phyloP scores from a whole-genome alignment of 306 rosid species.

The Quillaja saponaria region DNA sequence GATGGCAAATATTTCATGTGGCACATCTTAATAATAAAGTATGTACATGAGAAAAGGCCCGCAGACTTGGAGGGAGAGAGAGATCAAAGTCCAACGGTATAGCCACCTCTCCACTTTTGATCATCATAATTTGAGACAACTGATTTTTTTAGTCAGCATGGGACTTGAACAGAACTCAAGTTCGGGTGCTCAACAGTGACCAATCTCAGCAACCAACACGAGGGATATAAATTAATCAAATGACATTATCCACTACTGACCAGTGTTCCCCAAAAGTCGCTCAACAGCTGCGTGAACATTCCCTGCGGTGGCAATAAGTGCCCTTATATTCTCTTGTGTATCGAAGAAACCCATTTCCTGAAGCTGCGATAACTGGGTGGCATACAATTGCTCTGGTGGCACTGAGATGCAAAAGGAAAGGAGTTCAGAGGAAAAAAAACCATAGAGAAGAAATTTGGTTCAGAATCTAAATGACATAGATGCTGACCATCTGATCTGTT shows the following conservation, averaged over 20 bases:
- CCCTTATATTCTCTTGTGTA: conserved; percentile 82
- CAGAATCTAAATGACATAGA: conserved; percentile 24
- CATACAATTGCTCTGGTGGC: conserved; percentile 85
- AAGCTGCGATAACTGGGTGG: conserved; percentile 81
- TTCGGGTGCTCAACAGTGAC: conserved; percentile 36
- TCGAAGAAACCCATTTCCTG: conserved; percentile 96
- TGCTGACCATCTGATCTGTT: conserved; percentile 67
- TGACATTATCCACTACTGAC: conserved; percentile 50
- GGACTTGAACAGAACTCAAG: conserved; percentile 31
- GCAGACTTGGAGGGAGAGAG: conserved; percentile 26
- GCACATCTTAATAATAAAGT: conserved; percentile 20
- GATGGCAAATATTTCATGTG: conserved; percentile 21
- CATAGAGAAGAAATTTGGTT: neutral
- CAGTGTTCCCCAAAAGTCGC: conserved; percentile 74
- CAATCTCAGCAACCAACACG: conserved; percentile 36
- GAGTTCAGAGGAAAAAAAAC: conserved; percentile 10
- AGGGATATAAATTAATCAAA: conserved; percentile 29
- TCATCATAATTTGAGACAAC: conserved; percentile 45
- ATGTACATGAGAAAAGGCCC: conserved; percentile 39
- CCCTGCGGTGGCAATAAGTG: conserved; percentile 79
- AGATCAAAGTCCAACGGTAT: conserved; percentile 32
- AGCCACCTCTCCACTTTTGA: conserved; percentile 38
- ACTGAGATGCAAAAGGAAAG: conserved; percentile 41
- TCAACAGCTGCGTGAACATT: conserved; percentile 87
- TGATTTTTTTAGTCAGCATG: conserved; percentile 37